Percentiles rank a stretch among this genome's conserved stretches.
Evolutionary conservation across 164 flowering plant genomes (phyloP).

Genomic region (Kingdonia uniflora): DNA sequence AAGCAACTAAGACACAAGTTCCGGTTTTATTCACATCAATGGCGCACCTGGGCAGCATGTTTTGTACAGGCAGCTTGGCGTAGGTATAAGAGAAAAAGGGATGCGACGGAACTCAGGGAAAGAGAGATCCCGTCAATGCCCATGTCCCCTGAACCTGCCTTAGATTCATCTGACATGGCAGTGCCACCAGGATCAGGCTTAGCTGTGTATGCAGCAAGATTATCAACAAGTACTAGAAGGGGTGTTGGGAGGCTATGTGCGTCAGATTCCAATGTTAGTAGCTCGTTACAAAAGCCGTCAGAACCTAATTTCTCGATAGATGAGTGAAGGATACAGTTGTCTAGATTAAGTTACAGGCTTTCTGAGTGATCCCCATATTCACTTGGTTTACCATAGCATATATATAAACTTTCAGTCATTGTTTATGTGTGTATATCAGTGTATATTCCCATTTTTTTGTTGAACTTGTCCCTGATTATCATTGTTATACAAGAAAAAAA

Average conservation of each 20-base stretch:
- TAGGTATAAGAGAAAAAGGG: constrained; percentile 39
- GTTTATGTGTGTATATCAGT: too few species aligned
- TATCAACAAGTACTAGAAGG: constrained; percentile 31
- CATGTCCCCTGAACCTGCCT: constrained; percentile 6
- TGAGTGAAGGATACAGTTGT: constrained; percentile 16
- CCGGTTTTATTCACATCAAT: constrained; percentile 82
- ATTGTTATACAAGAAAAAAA: too few species aligned
- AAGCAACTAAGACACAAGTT: constrained; percentile 76
- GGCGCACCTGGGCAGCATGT: constrained; percentile 94
- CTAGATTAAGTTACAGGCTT: too few species aligned
- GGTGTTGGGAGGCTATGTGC: constrained; percentile 20
- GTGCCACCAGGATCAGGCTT: constrained; percentile 16
- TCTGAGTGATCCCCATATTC: too few species aligned
- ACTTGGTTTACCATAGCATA: too few species aligned
- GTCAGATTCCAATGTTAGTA: constrained; percentile 21
- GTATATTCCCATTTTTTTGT: too few species aligned
- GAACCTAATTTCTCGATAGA: constrained; percentile 70
- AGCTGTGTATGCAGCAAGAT: constrained; percentile 29
- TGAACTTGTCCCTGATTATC: too few species aligned
- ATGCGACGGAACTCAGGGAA: constrained; percentile 30
- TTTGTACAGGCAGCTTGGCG: constrained; percentile 89
- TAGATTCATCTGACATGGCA: neutral
- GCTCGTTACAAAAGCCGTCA: constrained; percentile 51
- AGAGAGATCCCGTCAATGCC: constrained; percentile 21
- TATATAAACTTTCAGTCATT: too few species aligned